phyloP scores from a whole-genome alignment of 2,329 filamentous ascomycete genomes.

The Colletotrichum sp. region DNA sequence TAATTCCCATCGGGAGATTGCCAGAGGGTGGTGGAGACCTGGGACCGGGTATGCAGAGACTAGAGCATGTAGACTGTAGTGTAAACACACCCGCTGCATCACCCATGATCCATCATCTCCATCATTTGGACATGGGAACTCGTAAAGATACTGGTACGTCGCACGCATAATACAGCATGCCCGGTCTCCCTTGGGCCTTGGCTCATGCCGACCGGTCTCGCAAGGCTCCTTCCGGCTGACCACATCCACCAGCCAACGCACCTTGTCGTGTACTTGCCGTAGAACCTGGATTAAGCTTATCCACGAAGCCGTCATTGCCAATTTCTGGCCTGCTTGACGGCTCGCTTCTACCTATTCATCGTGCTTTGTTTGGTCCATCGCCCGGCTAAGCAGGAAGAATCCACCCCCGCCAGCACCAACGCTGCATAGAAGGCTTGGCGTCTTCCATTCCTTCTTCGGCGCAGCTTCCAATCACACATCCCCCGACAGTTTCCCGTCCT shows the following conservation, averaged over 20 bases:
- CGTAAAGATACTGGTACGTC: background rate
- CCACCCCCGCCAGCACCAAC: background rate
- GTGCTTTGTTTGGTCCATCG: background rate
- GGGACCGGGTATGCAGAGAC: background rate
- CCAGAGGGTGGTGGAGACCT: background rate
- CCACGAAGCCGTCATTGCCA: background rate
- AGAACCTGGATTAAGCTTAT: background rate
- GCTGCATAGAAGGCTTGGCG: conserved; percentile 6
- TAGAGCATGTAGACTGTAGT: background rate
- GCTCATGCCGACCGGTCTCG: background rate
- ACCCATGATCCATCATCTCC: background rate
- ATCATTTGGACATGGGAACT: background rate
- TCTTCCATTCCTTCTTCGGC: background rate
- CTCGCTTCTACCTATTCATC: background rate
- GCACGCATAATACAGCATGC: background rate
- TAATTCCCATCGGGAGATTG: background rate
- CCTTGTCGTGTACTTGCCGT: background rate
- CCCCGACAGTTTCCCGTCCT: background rate
- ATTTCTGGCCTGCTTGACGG: background rate
- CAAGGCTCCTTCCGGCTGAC: background rate
- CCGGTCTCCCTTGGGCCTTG: background rate
- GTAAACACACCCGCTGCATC: background rate
- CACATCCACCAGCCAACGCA: background rate
- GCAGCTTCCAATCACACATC: background rate
- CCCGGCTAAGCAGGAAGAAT: background rate